Base-by-base conservation (phyloP, 1,139 yeast genomes). In the Kurtzmaniella natalensis region DNA sequence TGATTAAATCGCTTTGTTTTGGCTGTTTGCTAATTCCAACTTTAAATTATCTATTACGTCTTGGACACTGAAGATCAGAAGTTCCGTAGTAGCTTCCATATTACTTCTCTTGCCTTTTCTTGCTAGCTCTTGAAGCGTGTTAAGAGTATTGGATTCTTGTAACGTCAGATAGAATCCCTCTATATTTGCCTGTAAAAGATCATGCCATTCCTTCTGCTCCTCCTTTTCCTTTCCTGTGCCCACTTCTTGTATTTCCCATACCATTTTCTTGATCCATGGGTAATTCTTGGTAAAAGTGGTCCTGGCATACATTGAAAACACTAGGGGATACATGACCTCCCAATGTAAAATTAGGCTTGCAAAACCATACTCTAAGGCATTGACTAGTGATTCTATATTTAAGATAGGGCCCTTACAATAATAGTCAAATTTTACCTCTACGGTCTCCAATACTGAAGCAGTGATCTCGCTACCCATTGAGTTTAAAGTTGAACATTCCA, bases 291-390 rank as follows among this genome's bases (percentile, higher is more conserved):
- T 39, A 31, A 65, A 48, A 20, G 53, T 42, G 13, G 42, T 47
- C 21, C 72, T 46, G 1, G 70, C 70, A 37, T 56, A 52, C 18
- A 44, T 48, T n/a, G 71, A 64, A 37, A 66, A 65, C 2, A 62
- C 54, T 11, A 64, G 48, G 1, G 74, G 74, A 31, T 45, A 55
- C 28, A 37, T 35, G 27, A 34, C 37, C 41, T 67, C 73, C 18
- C 61, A 42, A 15, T 59, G 46, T 17, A 65, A 13, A 6, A 60
- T 29, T 42, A 63, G 47, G 1, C 67, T 56, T 3, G 45, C 39
- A 30, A 63, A 39, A 32, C 58, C 44, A 36, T 64, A 61, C 36
- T 64, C 56, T 24, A 62, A 41, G n/a, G 50, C 47, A 6, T 41
- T 40, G 10, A 48, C 28, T n/a, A 59, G 25, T 3, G 44, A 37